A percentile compares a stretch with the other conserved stretches of the same genome.
Conservation (phyloP, 805 yeast genomes). For the Blastobotrys peoriensis region DNA sequence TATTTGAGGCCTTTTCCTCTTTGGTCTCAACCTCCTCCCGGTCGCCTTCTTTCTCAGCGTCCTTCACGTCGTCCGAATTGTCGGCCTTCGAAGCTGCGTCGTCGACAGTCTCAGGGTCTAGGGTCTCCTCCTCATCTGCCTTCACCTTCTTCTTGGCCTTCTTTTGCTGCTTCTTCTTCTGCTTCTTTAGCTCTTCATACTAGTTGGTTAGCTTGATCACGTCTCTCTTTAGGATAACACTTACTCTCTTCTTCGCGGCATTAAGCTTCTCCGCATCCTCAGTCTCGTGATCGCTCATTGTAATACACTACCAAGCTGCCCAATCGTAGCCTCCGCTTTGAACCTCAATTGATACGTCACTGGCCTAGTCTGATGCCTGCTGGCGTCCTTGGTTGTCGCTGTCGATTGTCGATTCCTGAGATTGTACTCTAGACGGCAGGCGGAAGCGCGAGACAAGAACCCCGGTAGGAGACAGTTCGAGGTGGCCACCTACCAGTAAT, state of each 20-base stretch:
- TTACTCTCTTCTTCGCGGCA: conserved; percentile 62
- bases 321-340: too few species aligned
- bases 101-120: too few species aligned
- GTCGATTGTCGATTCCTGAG: too few species aligned
- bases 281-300: conserved; percentile 9
- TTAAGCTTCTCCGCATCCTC: conserved; percentile 55
- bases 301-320: too few species aligned
- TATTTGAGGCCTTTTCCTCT: conserved; percentile 5
- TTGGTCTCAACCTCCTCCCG: not conserved
- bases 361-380: too few species aligned
- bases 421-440: too few species aligned
- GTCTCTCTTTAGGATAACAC: conserved; percentile 14
- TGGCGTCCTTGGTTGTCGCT: too few species aligned
- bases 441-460: too few species aligned
- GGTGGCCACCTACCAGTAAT: too few species aligned
- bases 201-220: conserved; percentile 14
- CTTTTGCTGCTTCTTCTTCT: conserved; percentile 48
- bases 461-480: too few species aligned
- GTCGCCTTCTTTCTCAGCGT: conserved; percentile 5
- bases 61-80: conserved; percentile 14
- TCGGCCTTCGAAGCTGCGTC: conserved; percentile 13
- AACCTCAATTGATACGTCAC: too few species aligned
- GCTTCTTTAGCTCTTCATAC: conserved; percentile 61
- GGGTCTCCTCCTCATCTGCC: conserved; percentile 5
- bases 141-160: conserved; percentile 40